phyloP scores from a whole-genome alignment of 164 flowering plant species.

The Echeveria elegans region DNA sequence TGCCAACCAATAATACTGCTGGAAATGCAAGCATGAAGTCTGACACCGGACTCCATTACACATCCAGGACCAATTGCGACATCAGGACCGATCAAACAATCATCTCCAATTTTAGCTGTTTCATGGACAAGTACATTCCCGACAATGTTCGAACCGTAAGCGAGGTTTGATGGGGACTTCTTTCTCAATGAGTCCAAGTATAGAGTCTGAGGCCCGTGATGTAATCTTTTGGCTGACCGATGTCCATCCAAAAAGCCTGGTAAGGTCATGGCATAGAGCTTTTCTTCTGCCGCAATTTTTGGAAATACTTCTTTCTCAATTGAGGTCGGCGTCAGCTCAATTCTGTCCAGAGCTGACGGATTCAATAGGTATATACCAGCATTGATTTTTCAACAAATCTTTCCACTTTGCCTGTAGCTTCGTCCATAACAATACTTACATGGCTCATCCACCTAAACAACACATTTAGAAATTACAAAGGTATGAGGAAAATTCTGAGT shows the following conservation, averaged over 20 bases:
- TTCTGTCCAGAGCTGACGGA: constrained; percentile 83
- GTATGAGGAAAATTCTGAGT: too few species aligned
- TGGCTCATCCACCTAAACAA: too few species aligned
- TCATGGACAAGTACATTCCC: constrained; percentile 90
- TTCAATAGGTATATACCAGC: constrained; percentile 91
- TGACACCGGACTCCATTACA: too few species aligned
- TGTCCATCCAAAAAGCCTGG: constrained; percentile 20
- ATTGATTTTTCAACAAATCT: constrained; percentile 32
- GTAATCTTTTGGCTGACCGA: constrained; percentile 93
- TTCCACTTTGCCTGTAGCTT: too few species aligned
- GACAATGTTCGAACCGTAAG: constrained; percentile 61
- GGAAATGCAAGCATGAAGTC: too few species aligned
- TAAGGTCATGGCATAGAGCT: constrained; percentile 86
- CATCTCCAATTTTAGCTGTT: constrained; percentile 31
- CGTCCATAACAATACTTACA: too few species aligned
- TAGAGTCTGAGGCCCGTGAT: constrained; percentile 80
- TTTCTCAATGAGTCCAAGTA: constrained; percentile 36
- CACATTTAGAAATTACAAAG: too few species aligned
- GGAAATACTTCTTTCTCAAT: constrained; percentile 96
- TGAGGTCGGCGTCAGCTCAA: constrained; percentile 76
- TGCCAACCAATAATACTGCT: too few species aligned
- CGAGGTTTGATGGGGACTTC: constrained; percentile 43
- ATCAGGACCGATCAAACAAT: constrained; percentile 72
- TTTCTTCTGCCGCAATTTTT: constrained; percentile 63
- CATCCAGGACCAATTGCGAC: constrained; percentile 88